Base-by-base conservation (phyloP, 2,329 filamentous ascomycete genomes). In the Phialocephala sp. region DNA sequence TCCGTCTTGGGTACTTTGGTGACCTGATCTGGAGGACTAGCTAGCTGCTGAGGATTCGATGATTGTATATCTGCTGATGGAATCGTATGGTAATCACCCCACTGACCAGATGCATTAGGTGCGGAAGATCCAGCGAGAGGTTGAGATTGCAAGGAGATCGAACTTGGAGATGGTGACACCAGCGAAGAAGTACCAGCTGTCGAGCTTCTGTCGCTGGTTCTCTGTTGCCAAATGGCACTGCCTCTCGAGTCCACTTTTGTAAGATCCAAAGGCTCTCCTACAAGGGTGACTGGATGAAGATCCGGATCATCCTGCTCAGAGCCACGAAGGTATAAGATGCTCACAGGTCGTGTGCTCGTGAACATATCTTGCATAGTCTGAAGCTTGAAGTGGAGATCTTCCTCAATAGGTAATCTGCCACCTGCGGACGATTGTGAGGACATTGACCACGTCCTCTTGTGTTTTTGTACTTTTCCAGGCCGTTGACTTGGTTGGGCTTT, bases 391-490 rank as follows among this genome's bases (percentile, higher is more conserved):
- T 93, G 90, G 27, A 94, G 78, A 73, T 95, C 92, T 73, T 95
- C 92, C 75, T 91, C 89, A 32, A 87, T 79, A 0, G 86, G 81
- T n/a, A 81, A 74, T 24, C 86, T 80, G 20, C 82, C 83, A 15
- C 83, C 84, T 2, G 83, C 84, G 2, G 89, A 91, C 74, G 88
- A 89, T 37, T 86, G 81, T 6, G 94, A 97, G 27, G 93, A 94
- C 85, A 97, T 92, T 11, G 94, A 97, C 93, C 94, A 97, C 0
- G 93, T 97, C 66, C 94, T 85, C 79, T 97, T 96, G 79, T 97
- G 93, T 78, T 97, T 97, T 27, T 88, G 86, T 0, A 91, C 87
- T 77, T 97, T 97, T n/a, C 91, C 91, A 2, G 91, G 89, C 63
- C 92, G 83, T 76, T 89, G 79, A 75, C 81, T 71, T 18, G 74